phyloP scores from a whole-genome alignment of 2,329 filamentous ascomycete genomes.

The Aureobasidium sp. region DNA sequence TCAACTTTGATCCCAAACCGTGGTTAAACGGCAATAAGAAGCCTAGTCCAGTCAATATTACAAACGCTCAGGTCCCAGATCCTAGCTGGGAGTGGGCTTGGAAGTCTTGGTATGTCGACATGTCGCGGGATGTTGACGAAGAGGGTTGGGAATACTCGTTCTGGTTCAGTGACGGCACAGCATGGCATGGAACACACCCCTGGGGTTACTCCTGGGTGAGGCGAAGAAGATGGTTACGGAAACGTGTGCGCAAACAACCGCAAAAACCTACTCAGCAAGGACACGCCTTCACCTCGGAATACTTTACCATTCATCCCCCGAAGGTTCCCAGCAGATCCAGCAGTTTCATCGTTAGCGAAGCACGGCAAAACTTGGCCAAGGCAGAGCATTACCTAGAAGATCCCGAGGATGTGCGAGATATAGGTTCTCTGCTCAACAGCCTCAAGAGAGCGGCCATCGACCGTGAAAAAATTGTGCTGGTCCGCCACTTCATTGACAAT shows the following conservation, averaged over 20 bases:
- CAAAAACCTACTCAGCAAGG: conserved; percentile 41
- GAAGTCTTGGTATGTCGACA: conserved; percentile 66
- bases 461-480: conserved; percentile 79
- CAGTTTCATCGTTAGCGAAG: conserved; percentile 13
- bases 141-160: conserved; percentile 97
- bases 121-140: conserved; percentile 75
- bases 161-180: conserved; percentile 55
- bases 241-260: conserved; percentile 58
- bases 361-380: conserved; percentile 19
- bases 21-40: conserved; percentile 65
- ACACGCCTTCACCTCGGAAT: conserved; percentile 66
- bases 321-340: conserved; percentile 22
- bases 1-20: conserved; percentile 74
- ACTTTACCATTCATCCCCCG: conserved; percentile 62
- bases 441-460: conserved; percentile 71
- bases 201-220: conserved; percentile 98
- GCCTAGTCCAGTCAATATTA: conserved; percentile 60
- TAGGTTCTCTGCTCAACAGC: conserved; percentile 60
- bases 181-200: conserved; percentile 78
- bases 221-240: conserved; percentile 77
- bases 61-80: conserved; percentile 86
- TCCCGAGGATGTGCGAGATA: conserved; percentile 53
- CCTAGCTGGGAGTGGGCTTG: conserved; percentile 90
- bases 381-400: conserved; percentile 41
- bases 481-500: conserved; percentile 74